These are phyloP conservation scores for Gamsiella multidivaricata DNA, from an alignment of 192 early-diverging fungal species.

Conservation along the genomic window DNA sequence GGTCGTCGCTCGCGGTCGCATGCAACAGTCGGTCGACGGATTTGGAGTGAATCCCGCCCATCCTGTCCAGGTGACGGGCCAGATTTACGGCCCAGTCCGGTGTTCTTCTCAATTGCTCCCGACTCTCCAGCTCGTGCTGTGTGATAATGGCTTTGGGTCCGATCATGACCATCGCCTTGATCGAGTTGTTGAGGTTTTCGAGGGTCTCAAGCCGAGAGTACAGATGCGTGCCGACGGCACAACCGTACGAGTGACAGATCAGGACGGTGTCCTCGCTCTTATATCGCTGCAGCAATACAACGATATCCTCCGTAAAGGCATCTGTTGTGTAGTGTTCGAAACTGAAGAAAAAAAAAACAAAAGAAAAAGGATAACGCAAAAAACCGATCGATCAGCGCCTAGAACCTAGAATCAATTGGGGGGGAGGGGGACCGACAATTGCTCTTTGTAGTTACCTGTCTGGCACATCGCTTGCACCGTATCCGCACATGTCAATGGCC, in stretches of 20 bases:
- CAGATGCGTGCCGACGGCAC: slow-evolving; percentile 60
- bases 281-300: slow-evolving; percentile 57
- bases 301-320: slow-evolving; percentile 58
- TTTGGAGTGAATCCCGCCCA: slow-evolving; percentile 57
- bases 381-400: no score
- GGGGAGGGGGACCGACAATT: not conserved
- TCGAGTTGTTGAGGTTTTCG: slow-evolving; percentile 14
- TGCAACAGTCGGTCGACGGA: slow-evolving; percentile 62
- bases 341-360: slow-evolving; percentile 24
- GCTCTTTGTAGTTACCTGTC: slow-evolving; percentile 44
- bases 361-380: not conserved
- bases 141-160: slow-evolving; percentile 59
- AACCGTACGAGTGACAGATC: slow-evolving; percentile 69
- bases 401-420: not conserved
- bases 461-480: slow-evolving; percentile 64
- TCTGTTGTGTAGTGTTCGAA: slow-evolving; percentile 60
- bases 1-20: slow-evolving; percentile 34
- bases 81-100: slow-evolving; percentile 62
- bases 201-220: slow-evolving; percentile 22
- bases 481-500: slow-evolving; percentile 65
- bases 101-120: slow-evolving; percentile 42
- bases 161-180: slow-evolving; percentile 65
- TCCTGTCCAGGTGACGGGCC: slow-evolving; percentile 57
- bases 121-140: slow-evolving; percentile 42
- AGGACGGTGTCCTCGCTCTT: slow-evolving; percentile 60